Percentiles rank a stretch among this genome's conserved stretches.
These are phyloP conservation scores for Thielaviopsis populi DNA, from an alignment of 2,329 filamentous ascomycete species.

Conservation along the genomic window DNA sequence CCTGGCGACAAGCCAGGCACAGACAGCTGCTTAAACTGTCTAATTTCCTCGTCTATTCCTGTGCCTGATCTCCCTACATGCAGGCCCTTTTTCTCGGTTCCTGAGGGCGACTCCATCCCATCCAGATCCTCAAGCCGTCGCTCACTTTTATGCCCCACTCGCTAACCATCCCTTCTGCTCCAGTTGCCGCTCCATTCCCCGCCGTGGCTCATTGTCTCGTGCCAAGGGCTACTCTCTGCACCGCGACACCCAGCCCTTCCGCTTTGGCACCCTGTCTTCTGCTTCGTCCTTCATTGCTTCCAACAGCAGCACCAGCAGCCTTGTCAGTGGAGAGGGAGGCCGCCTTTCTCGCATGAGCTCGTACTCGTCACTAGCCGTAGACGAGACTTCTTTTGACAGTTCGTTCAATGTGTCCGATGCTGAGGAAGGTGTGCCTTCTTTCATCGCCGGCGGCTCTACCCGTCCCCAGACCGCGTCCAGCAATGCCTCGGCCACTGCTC, in stretches of 20 bases:
- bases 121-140: background rate
- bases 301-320: constrained; percentile 15
- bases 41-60: background rate
- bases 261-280: constrained; percentile 11
- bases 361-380: constrained; percentile 22
- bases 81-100: background rate
- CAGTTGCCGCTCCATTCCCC: constrained; percentile 11
- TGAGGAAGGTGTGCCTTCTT: constrained; percentile 7
- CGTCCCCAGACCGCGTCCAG: constrained; percentile 36
- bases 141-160: background rate
- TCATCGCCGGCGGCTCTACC: constrained; percentile 50
- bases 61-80: background rate
- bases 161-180: constrained; percentile 8
- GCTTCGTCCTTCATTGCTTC: constrained; percentile 9
- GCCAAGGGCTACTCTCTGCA: constrained; percentile 13
- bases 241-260: constrained; percentile 12
- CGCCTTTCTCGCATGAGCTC: constrained; percentile 26
- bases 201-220: constrained; percentile 14
- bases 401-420: constrained; percentile 11
- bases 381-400: constrained; percentile 13
- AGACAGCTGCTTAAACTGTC: background rate
- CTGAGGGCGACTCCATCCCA: too few species aligned
- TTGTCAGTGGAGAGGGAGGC: constrained; percentile 20
- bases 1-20: background rate
- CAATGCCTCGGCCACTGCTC: background rate